A percentile compares a stretch with the other conserved stretches of the same genome.
Evolutionary conservation across 2,329 filamentous ascomycete species (phyloP).

Genomic region (Venturia pyrina): DNA sequence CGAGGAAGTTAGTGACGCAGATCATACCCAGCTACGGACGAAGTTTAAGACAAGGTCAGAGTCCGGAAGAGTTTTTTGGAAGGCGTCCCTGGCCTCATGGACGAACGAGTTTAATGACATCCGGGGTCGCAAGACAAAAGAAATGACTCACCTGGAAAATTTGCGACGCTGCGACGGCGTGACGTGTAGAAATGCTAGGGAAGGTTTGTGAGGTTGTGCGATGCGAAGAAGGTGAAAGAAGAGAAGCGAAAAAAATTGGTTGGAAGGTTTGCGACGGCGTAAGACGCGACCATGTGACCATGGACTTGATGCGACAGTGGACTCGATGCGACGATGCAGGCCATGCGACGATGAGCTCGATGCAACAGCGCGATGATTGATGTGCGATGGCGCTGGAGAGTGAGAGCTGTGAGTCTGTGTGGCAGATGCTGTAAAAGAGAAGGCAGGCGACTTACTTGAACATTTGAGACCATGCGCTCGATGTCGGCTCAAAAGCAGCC

Average conservation of each 20-base stretch:
- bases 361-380: neutral
- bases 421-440: neutral
- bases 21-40: neutral
- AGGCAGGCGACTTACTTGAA: neutral
- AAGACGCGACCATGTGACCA: too few relatives aligned
- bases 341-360: neutral
- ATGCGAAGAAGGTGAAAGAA: neutral
- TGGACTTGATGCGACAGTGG: too few relatives aligned
- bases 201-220: neutral
- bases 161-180: neutral
- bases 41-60: constrained; percentile 4
- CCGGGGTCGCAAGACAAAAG: neutral
- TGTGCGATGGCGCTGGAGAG: neutral
- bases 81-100: neutral
- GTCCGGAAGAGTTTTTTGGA: neutral
- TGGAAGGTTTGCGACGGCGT: neutral
- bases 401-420: neutral
- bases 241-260: neutral
- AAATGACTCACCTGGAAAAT: neutral
- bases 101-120: constrained; percentile 1
- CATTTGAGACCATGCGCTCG: too few relatives aligned
- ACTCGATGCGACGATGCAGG: neutral
- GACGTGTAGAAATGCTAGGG: neutral
- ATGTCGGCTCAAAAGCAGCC: neutral
- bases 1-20: neutral